Evolutionary conservation across 2,329 filamentous ascomycete species (phyloP), one percentile per base, ranked within the genome.

Genomic region (Aspergillus sp.): DNA sequence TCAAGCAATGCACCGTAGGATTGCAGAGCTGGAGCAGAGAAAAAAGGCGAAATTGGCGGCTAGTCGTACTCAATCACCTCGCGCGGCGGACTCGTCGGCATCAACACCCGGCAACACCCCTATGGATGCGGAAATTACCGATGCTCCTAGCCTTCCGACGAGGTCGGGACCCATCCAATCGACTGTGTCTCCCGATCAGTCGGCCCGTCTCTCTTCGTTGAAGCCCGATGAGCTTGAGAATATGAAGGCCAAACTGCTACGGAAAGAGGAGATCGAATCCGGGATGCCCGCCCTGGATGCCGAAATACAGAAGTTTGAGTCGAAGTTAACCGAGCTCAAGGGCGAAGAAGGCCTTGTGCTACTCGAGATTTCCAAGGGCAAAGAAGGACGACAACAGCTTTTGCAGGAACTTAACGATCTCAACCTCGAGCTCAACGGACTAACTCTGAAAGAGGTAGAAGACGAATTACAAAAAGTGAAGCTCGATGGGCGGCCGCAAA

Each of bases 251-350:
- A 76, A 72, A 51, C 62, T 72, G 38, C 61, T 73, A 19, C 71
- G 76, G 22, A 76, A 76, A 56, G 71, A 73, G 51, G 76, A 79
- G 38, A 76, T 81, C n/a, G 71, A 79, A 58, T 73, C 73, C 19
- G 74, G 72, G 10, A 64, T 80, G 44, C 74, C 77, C 38, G 67
- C 69, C 13, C 60, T 78, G 22, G 74, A 81, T 45, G 73, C 72
- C 22, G 76, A 77, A 52, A 68, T 80, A 33, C 50, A 58, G 11
- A 71, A 65, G 47, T 67, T 67, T n/a, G 65, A 72, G 53, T 57
- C 59, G 10, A 65, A 57, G 48, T 60, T 75, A n/a, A 62, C 56
- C 7, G 60, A 63, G 14, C 63, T 67, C 44, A 65, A 64, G 16
- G 50, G 67, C 58, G 60, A 75, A 58, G 57, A 74, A 63, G 71